Evolutionary conservation across 345 rosid genomes (phyloP), one percentile per base, ranked within the genome.

Genomic region (Citrus mangshanensis): DNA sequence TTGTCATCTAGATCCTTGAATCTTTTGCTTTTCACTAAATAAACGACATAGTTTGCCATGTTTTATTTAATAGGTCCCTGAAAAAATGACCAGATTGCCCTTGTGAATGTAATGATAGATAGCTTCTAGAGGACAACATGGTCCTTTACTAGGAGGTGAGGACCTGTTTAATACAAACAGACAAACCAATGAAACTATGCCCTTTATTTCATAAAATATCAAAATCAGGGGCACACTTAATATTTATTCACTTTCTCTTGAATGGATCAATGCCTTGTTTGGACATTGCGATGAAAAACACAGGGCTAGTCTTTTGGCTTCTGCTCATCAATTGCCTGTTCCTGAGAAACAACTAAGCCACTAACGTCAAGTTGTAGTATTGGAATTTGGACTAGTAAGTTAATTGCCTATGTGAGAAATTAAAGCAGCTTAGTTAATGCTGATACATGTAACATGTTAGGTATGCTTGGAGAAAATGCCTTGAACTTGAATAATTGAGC

Each of bases 401-500:
- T 63, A 64, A 75, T 75, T 64, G 13, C 32, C 35, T 42, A 42
- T 30, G 9, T 59, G 58, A 61, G 34, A 74, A 73, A 16, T 60
- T 28, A 69, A 69, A 25, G 25, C 22, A 35, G 49, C 68, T 16
- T 65, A 66, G 42, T 67, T 42, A 46, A 30, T 65, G 73, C 68
- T 56, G 69, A 80, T 61, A 46, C 51, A 22, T 2, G 35, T 14
- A 46, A 46, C 51, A 42, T 27, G 59, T 79, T 72, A 62, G 81
- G 67, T 42, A 69, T 7, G 58, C 66, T 9, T 1, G 38, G 46
- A 25, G 34, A 55, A 66, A 16, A 18, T 72, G 51, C 18, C 46
- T 13, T 75, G 76, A 63, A 71, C 46, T 13, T 75, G 76, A 63
- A 71, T 38, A 54, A 28, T 76, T 70, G 55, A 27, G 42, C 14